Percentiles rank a stretch among this genome's conserved stretches.
These are phyloP conservation scores for Ophiostoma perfectum DNA, from an alignment of 2,329 filamentous ascomycete species.

Conservation along the genomic window DNA sequence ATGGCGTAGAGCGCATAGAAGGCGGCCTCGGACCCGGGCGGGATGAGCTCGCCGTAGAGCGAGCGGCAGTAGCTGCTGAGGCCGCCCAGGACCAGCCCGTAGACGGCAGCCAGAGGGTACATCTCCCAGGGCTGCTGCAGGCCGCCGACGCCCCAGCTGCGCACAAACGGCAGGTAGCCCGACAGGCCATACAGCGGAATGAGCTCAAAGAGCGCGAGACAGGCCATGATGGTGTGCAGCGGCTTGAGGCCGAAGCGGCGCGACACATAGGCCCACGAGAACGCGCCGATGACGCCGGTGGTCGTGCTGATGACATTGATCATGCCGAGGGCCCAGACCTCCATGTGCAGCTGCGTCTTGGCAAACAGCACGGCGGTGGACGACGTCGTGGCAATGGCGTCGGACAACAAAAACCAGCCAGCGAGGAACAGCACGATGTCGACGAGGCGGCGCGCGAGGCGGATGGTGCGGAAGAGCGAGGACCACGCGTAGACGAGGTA, in stretches of 20 bases:
- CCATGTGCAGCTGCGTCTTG: conserved; percentile 88
- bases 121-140: conserved; percentile 96
- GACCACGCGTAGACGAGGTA: conserved; percentile 84
- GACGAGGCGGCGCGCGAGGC: conserved; percentile 64
- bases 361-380: conserved; percentile 94
- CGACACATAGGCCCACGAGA: conserved; percentile 80
- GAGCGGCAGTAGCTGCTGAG: conserved; percentile 87
- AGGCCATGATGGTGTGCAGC: conserved; percentile 85
- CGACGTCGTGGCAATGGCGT: conserved; percentile 89
- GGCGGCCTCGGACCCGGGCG: conserved; percentile 86
- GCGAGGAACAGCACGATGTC: conserved; percentile 75
- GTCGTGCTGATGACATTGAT: conserved; percentile 91
- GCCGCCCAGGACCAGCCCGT: conserved; percentile 91
- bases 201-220: conserved; percentile 82
- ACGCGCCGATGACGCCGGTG: conserved; percentile 78
- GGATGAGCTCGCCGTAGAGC: conserved; percentile 88
- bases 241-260: conserved; percentile 63
- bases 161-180: conserved; percentile 77
- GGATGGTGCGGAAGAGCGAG: conserved; percentile 73
- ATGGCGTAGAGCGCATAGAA: conserved; percentile 97
- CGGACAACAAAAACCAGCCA: conserved; percentile 91
- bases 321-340: conserved; percentile 76
- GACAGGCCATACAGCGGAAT: conserved; percentile 89
- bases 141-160: conserved; percentile 68
- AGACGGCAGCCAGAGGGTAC: conserved; percentile 85